A percentile compares a stretch with the other conserved stretches of the same genome.
Conservation (phyloP, 192 early-diverging fungal species). For the Coemansia sp. region DNA sequence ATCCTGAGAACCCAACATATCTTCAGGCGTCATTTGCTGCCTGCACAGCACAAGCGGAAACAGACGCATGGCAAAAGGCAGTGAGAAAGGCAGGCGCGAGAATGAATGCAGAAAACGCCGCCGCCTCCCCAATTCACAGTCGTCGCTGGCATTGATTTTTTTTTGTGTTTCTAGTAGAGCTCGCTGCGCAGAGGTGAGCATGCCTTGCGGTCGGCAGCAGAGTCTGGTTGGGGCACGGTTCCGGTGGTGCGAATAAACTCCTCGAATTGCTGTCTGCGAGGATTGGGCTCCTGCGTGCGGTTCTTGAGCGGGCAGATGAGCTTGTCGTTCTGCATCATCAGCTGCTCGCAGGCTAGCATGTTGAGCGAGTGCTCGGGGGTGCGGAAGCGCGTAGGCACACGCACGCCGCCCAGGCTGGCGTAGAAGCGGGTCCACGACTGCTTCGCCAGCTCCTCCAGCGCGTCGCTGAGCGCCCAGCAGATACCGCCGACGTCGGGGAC, state of each 20-base stretch:
- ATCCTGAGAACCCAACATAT: no score
- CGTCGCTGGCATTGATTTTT: no score
- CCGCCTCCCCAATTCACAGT: no score
- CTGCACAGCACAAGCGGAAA: no score
- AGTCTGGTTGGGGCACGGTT: slow-evolving; percentile 16
- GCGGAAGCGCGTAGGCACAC: slow-evolving; percentile 44
- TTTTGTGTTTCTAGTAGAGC: slow-evolving; percentile 1
- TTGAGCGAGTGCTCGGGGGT: slow-evolving; percentile 35
- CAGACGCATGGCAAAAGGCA: no score
- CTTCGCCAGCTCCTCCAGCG: slow-evolving; percentile 6
- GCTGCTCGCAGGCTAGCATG: slow-evolving; percentile 51
- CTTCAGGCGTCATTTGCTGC: no score
- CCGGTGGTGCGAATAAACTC: slow-evolving; percentile 41
- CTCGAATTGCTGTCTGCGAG: slow-evolving; percentile 40
- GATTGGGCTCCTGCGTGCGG: slow-evolving; percentile 45
- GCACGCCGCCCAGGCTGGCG: slow-evolving; percentile 36
- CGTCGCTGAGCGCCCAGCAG: slow-evolving; percentile 44
- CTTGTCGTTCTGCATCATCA: slow-evolving; percentile 51
- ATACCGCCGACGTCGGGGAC: slow-evolving; percentile 32
- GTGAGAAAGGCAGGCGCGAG: no score
- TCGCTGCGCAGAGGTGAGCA: slow-evolving; percentile 26
- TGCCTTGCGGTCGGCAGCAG: background rate
- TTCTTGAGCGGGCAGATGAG: slow-evolving; percentile 51
- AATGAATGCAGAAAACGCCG: no score
- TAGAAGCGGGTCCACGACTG: slow-evolving; percentile 32